Base-by-base conservation (phyloP, 352 stramenopile genomes). In the Globisporangium camurandrum region DNA sequence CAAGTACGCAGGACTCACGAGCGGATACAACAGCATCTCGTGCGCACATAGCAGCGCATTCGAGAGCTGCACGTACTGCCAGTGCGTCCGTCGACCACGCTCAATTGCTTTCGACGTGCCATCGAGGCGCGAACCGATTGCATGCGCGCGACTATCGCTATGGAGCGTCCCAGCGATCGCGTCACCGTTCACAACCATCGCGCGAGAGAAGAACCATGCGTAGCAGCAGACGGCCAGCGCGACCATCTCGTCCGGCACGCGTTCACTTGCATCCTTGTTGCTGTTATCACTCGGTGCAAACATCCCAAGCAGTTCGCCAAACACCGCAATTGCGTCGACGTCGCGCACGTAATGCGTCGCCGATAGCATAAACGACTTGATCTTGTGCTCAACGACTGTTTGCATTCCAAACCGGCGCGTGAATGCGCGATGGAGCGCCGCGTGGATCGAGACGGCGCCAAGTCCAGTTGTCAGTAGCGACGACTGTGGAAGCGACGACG, bases 1-100 rank as follows among this genome's bases (percentile, higher is more conserved):
- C 11, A 89, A 42, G 14, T 79, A 86, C 1, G 59, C 59, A 2
- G 78, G 78, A 39, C 66, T 85, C 1, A 89, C 75, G 34, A 89
- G 61, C 6, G 78, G 78, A 47, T 89, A 89, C 45, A 79, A 43
- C 10, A 87, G 49, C 4, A 85, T 71, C n/a, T 89, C 75, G 48
- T 87, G 75, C 6, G 73, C 71, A 50, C 78, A 89, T 4, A 80
- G 60, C 1, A 84, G 49, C 12, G 73, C 75, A 23, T 80, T 69
- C 10, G 66, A 51, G 10, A 89, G 50, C 4, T 51, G 56, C 8
- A 80, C 67, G 49, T 84, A 89, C 46, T 86, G 73, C 75, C 75
- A 89, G 54, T 78, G 60, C 3, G 54, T 79, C 20, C 56, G 51
- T 44, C 59, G 54, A 6, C 46, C 53, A 24, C 49, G 57, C 20